Evolutionary conservation across 495 filamentous ascomycete species (phyloP), one percentile per base, ranked within the genome.

Genomic region (Haplographium delicatum): DNA sequence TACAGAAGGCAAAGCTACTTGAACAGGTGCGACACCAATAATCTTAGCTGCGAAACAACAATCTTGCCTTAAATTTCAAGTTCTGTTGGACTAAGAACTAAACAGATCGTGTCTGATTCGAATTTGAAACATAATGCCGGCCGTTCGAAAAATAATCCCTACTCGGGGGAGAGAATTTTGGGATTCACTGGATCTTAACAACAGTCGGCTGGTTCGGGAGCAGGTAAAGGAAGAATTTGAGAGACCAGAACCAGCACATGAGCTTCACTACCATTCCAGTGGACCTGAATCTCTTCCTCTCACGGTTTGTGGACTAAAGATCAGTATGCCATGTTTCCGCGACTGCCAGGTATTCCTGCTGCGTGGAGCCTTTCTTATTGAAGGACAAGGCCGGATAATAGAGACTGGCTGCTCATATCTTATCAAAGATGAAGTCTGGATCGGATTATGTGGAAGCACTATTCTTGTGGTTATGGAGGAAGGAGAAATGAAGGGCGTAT

Each of bases 261-360:
- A 41, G 31, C 16, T 52, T 52, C 50, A 52, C 18, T 52, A 52
- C 41, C 19, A 26, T 46, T 24, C 18, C 16, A 44, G n/a, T n/a
- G n/a, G n/a, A n/a, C n/a, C n/a, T n/a, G n/a, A n/a, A n/a, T n/a
- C n/a, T n/a, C 30, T 13, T 26, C 20, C 13, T 39, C 41, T 5
- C 34, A 10, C 15, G 23, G n/a, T 22, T 16, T 25, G 4, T 20
- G 19, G 20, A 44, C 20, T 50, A 15, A 38, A 42, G 27, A 30
- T n/a, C 23, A 41, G 23, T 16, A 28, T 30, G 47, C 47, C 38
- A 20, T 52, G 50, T 52, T 52, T 18, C 50, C 50, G 41, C 50
- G 50, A 52, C 46, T 52, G 50, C 50, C 20, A 18, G 30, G 39
- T 52, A 52, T 46, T 52, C 19, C 39, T 51, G 10, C 50, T 52